phyloP scores from a whole-genome alignment of 2,329 filamentous ascomycete genomes.

The Aspergillus uvarum region DNA sequence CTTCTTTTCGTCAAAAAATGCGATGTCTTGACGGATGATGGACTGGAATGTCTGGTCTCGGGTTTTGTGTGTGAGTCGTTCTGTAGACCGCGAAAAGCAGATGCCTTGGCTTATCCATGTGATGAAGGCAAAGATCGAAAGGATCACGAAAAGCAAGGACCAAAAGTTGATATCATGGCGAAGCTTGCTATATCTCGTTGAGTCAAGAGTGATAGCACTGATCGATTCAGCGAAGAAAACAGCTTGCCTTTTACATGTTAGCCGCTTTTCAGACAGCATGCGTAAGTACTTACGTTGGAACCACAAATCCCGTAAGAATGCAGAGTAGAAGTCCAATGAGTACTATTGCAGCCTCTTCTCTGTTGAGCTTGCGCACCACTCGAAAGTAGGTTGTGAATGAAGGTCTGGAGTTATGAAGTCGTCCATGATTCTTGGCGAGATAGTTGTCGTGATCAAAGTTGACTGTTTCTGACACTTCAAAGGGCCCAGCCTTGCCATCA shows the following conservation, averaged over 20 bases:
- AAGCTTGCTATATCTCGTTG: background rate
- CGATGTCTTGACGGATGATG: background rate
- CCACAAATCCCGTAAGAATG: background rate
- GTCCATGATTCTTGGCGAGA: background rate
- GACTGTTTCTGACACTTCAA: background rate
- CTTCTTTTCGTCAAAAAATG: constrained; percentile 7
- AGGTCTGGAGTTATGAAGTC: background rate
- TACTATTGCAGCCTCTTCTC: background rate
- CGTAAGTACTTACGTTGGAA: background rate
- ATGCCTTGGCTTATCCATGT: background rate
- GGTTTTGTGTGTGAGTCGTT: background rate
- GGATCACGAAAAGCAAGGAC: background rate
- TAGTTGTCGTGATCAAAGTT: background rate
- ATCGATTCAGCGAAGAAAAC: background rate
- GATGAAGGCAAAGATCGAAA: background rate
- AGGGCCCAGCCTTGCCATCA: background rate
- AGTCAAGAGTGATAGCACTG: background rate
- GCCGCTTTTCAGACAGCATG: background rate
- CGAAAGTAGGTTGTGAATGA: background rate
- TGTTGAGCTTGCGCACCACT: background rate
- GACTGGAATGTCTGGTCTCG: background rate
- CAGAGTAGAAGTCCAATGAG: background rate
- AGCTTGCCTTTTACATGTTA: background rate
- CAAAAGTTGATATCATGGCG: background rate
- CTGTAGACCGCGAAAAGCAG: background rate